Percentiles rank a stretch among this genome's conserved stretches.
Conservation (phyloP, 176 grass and related monocot species). For the Carex parvula region DNA sequence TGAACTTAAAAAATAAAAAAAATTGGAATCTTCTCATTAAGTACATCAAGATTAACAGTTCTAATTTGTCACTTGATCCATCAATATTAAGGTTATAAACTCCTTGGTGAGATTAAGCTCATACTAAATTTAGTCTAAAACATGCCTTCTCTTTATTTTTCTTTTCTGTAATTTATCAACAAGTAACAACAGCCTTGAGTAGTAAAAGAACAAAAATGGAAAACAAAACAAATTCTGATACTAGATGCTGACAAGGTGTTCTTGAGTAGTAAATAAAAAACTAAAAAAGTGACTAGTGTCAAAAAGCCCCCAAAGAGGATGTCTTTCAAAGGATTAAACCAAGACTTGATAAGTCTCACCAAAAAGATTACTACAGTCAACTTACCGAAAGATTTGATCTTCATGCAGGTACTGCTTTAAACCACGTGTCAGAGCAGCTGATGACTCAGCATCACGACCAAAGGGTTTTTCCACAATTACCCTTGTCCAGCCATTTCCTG, state of each 20-base stretch:
- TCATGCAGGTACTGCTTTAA: conserved; percentile 87
- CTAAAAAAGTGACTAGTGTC: background rate
- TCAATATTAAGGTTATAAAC: background rate
- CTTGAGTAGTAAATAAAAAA: too few relatives aligned
- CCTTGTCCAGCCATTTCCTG: conserved; percentile 79
- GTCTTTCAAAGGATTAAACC: too few relatives aligned
- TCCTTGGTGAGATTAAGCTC: background rate
- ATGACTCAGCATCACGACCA: conserved; percentile 78
- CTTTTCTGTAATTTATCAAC: background rate
- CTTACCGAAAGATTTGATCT: conserved; percentile 94
- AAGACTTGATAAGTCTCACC: too few relatives aligned
- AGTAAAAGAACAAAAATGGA: background rate
- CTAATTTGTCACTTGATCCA: background rate
- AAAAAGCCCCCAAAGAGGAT: too few relatives aligned
- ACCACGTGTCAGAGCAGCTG: conserved; percentile 78
- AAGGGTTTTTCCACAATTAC: conserved; percentile 99
- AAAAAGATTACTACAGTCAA: too few relatives aligned
- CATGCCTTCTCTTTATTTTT: background rate
- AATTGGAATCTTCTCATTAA: background rate
- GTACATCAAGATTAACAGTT: background rate
- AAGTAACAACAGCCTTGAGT: background rate
- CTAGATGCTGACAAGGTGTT: background rate
- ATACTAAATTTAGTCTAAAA: background rate
- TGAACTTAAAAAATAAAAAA: background rate
- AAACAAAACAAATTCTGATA: background rate